A percentile compares a stretch with the other conserved stretches of the same genome.
Evolutionary conservation across 768 basidiomycete genomes (phyloP).

Genomic region (Sporobolomyces phaffii): DNA sequence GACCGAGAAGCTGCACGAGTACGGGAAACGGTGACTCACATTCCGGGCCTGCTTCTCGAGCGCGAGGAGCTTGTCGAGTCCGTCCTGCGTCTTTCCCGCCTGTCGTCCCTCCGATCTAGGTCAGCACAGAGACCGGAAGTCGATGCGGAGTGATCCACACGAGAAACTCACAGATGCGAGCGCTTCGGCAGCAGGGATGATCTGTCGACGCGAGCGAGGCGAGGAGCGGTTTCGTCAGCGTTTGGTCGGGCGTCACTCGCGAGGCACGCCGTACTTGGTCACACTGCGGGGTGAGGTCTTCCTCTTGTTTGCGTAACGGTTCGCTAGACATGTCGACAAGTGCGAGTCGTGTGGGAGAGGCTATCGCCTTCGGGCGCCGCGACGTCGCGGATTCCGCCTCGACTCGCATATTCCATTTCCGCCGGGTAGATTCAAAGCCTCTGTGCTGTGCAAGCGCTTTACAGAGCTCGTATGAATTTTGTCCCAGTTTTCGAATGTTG

Average conservation of each 20-base stretch:
- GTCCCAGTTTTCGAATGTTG: no score
- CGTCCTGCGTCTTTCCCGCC: conserved; percentile 71
- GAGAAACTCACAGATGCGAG: conserved; percentile 17
- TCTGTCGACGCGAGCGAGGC: conserved; percentile 6
- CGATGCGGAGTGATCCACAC: no score
- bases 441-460: no score
- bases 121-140: no score
- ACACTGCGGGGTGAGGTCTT: conserved; percentile 25
- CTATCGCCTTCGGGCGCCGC: no score
- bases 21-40: conserved; percentile 51
- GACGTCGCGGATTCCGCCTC: no score
- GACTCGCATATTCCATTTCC: no score
- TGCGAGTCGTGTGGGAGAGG: not conserved
- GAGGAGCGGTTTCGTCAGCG: conserved; percentile 1
- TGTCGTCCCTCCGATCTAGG: conserved; percentile 45
- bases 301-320: conserved; percentile 29
- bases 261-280: conserved; percentile 26
- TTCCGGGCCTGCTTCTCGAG: conserved; percentile 97
- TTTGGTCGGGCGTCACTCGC: not conserved
- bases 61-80: conserved; percentile 76
- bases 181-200: conserved; percentile 25
- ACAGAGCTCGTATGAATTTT: no score
- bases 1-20: not conserved
- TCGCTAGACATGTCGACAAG: conserved; percentile 10
- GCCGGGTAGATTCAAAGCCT: no score